Conservation (phyloP, 2,329 filamentous ascomycete genomes). For the Rhinocladiella similis region DNA sequence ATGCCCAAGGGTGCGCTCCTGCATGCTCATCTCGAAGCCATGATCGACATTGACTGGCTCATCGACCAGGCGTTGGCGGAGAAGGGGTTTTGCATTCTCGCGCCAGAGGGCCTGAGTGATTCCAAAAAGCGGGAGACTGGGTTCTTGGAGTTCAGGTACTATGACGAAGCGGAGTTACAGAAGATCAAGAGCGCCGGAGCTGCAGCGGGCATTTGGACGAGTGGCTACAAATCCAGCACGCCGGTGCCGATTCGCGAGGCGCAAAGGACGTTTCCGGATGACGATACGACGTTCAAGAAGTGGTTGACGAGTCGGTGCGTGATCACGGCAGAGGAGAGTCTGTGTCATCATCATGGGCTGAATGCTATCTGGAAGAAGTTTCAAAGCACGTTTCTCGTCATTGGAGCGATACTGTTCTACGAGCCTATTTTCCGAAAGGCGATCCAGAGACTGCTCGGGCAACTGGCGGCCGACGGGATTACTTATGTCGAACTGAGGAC, state of each 20-base stretch:
- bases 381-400: slow-evolving; percentile 68
- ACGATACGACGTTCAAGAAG: slow-evolving; percentile 68
- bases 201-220: slow-evolving; percentile 60
- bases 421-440: slow-evolving; percentile 85
- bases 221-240: slow-evolving; percentile 59
- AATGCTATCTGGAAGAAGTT: slow-evolving; percentile 87
- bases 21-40: slow-evolving; percentile 87
- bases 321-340: slow-evolving; percentile 69
- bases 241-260: slow-evolving; percentile 61
- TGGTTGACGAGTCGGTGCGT: slow-evolving; percentile 76
- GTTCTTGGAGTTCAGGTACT: slow-evolving; percentile 25
- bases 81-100: slow-evolving; percentile 33
- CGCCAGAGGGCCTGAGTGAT: slow-evolving; percentile 23
- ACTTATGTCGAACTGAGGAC: slow-evolving; percentile 81
- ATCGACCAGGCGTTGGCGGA: slow-evolving; percentile 66
- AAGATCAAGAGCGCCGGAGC: slow-evolving; percentile 18
- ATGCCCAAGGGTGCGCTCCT: slow-evolving; percentile 89
- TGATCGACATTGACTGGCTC: slow-evolving; percentile 83
- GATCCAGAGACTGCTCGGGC: slow-evolving; percentile 67
- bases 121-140: slow-evolving; percentile 15
- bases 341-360: slow-evolving; percentile 78
- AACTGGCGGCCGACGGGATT: slow-evolving; percentile 77
- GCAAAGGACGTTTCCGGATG: slow-evolving; percentile 72
- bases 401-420: slow-evolving; percentile 77
- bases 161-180: slow-evolving; percentile 24